A percentile compares a stretch with the other conserved stretches of the same genome.
Evolutionary conservation across 2,329 filamentous ascomycete genomes (phyloP).

Genomic region (Colletotrichum coccodes): DNA sequence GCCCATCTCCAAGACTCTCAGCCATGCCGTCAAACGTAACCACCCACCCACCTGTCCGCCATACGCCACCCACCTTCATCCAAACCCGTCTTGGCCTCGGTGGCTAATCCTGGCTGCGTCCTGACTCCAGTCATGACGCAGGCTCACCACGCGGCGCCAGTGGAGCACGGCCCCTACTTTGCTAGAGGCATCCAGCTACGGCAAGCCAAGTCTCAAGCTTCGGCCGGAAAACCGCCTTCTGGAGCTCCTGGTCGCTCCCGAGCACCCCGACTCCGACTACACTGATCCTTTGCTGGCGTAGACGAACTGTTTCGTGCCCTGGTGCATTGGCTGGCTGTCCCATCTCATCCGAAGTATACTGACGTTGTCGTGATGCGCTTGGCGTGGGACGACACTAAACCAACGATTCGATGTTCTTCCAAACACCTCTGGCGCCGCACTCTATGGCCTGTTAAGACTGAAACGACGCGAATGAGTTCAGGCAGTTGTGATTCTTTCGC

Average conservation of each 20-base stretch:
- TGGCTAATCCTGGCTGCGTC: constrained; percentile 1
- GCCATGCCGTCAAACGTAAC: constrained; percentile 2
- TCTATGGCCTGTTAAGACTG: not conserved
- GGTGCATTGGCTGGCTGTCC: not conserved
- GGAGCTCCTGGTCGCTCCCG: constrained; percentile 14
- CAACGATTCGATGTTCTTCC: not conserved
- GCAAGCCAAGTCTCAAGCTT: constrained; percentile 14
- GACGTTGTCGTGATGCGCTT: not conserved
- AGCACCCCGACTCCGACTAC: constrained; percentile 17
- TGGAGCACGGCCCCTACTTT: not conserved
- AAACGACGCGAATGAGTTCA: not conserved
- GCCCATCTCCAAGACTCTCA: constrained; percentile 11
- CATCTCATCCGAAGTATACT: not conserved
- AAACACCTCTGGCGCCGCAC: not conserved
- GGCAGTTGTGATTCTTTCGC: not conserved
- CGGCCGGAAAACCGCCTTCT: constrained; percentile 24
- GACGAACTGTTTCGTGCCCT: not conserved
- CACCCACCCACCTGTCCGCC: not conserved
- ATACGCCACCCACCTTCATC: not conserved
- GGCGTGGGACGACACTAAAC: not conserved
- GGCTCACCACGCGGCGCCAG: constrained; percentile 4
- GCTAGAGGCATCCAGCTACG: not conserved
- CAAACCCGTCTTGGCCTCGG: constrained; percentile 9
- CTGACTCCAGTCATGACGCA: constrained; percentile 14
- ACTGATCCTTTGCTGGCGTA: not conserved